Evolutionary conservation across 1,284 basidiomycete species (phyloP).

Genomic region (Moniliophthora roreri): DNA sequence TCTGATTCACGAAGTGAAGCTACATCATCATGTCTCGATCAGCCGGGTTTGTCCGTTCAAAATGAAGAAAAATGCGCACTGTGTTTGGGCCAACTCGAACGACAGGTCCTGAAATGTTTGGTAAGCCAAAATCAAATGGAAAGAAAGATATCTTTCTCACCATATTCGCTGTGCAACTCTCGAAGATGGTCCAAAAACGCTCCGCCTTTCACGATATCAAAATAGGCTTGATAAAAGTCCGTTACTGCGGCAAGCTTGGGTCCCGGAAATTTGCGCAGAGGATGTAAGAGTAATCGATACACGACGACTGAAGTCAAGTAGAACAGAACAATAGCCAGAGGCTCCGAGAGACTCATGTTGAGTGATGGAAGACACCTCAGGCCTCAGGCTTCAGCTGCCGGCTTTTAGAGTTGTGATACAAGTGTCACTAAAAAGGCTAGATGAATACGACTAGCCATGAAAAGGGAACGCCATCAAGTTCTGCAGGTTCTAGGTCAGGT

Average conservation of each 20-base stretch:
- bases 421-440: too few relatives aligned
- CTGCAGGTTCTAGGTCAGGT: too few relatives aligned
- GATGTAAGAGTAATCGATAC: slow-evolving; percentile 20
- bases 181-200: slow-evolving; percentile 22
- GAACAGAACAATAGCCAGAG: too few relatives aligned
- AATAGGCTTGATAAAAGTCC: slow-evolving; percentile 21
- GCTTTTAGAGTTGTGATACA: too few relatives aligned
- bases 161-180: slow-evolving; percentile 22
- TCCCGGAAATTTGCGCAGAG: slow-evolving; percentile 23
- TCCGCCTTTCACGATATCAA: slow-evolving; percentile 21
- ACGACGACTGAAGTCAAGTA: not conserved
- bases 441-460: too few relatives aligned
- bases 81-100: slow-evolving; percentile 11
- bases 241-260: slow-evolving; percentile 23
- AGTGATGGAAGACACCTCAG: too few relatives aligned
- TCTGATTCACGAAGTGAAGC: slow-evolving; percentile 11
- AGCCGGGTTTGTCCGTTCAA: not conserved
- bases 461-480: too few relatives aligned
- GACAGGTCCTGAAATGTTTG: slow-evolving; percentile 3
- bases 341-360: too few relatives aligned
- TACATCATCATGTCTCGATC: not conserved
- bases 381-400: too few relatives aligned
- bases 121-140: too few relatives aligned
- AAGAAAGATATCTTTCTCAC: slow-evolving; percentile 12
- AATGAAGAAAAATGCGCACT: not conserved